Percentiles rank a stretch among this genome's conserved stretches.
Evolutionary conservation across 441 rosid species (phyloP).

Genomic region (Croton laevigatus): DNA sequence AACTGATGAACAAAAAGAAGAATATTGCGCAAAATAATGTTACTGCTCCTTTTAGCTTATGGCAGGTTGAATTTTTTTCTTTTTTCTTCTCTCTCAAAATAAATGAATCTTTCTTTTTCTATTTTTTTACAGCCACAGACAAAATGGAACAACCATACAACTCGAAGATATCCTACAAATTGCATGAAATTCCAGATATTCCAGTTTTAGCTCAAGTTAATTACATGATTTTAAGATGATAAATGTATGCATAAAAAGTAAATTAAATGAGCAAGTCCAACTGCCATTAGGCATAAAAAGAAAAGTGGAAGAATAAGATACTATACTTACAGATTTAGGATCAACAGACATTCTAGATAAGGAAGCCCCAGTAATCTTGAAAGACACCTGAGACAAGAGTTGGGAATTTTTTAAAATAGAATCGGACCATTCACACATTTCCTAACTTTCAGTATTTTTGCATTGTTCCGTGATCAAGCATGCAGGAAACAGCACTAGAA

Average conservation of each 20-base stretch:
- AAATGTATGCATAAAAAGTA: not conserved
- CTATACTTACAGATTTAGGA: constrained; percentile 82
- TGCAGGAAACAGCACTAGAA: not conserved
- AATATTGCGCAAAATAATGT: not conserved
- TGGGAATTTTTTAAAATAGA: not conserved
- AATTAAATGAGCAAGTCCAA: constrained; percentile 1
- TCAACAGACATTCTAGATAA: constrained; percentile 77
- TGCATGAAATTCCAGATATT: not conserved
- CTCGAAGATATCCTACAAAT: not conserved
- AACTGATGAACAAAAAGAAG: not conserved
- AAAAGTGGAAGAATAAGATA: constrained; percentile 6
- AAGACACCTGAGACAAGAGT: constrained; percentile 56
- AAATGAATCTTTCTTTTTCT: no score
- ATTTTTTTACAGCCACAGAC: not conserved
- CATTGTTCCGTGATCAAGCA: not conserved
- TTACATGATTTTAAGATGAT: not conserved
- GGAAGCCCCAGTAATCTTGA: constrained; percentile 80
- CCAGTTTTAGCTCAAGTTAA: not conserved
- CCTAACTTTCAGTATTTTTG: not conserved
- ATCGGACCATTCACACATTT: not conserved
- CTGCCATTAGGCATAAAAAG: not conserved
- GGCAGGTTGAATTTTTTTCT: not conserved
- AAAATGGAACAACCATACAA: not conserved
- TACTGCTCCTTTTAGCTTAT: not conserved
- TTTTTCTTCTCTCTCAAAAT: no score